Conservation (phyloP, 139 green algal genomes). For the Spirogloea muscicola region DNA sequence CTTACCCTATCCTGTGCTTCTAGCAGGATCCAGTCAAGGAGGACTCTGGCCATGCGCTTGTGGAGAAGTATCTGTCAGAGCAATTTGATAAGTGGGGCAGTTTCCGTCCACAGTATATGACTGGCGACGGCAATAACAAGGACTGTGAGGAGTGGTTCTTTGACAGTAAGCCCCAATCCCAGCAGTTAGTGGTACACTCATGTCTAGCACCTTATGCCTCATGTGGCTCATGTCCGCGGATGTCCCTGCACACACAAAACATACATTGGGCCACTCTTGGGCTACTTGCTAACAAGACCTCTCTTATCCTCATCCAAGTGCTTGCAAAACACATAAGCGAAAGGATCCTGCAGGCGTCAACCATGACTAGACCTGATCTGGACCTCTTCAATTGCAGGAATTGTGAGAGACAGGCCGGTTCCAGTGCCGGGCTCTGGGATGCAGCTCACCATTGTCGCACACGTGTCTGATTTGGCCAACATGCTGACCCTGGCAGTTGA, state of each 20-base stretch:
- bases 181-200: too few species aligned
- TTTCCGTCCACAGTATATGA: constrained; percentile 64
- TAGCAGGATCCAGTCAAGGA: constrained; percentile 56
- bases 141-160: constrained; percentile 63
- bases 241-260: too few species aligned
- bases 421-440: constrained; percentile 55
- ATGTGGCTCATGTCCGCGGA: too few species aligned
- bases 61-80: constrained; percentile 48
- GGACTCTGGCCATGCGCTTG: constrained; percentile 49
- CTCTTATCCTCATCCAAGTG: too few species aligned
- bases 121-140: constrained; percentile 59
- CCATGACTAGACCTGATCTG: too few species aligned
- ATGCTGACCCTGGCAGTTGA: constrained; percentile 56
- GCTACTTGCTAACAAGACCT: too few species aligned
- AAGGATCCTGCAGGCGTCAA: too few species aligned
- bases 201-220: too few species aligned
- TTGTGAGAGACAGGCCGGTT: constrained; percentile 52
- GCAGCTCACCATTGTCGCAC: constrained; percentile 48
- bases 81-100: constrained; percentile 6
- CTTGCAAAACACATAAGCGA: too few species aligned
- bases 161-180: constrained; percentile 53
- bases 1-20: not conserved
- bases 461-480: constrained; percentile 49
- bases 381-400: constrained; percentile 38
- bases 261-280: too few species aligned